phyloP scores from a whole-genome alignment of 768 basidiomycete species.

The Lactifluus volemus region DNA sequence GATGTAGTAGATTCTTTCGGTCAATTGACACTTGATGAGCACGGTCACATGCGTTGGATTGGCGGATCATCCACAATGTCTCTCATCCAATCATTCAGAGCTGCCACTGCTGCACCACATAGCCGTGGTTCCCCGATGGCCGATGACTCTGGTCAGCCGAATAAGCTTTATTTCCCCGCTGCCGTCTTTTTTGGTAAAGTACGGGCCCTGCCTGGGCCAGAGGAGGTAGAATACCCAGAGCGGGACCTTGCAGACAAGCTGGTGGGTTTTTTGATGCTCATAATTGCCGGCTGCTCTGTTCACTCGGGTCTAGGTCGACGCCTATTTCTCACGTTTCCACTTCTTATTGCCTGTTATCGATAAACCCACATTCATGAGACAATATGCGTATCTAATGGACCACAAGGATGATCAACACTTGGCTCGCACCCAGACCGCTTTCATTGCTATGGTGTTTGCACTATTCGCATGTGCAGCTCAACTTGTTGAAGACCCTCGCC shows the following conservation, averaged over 20 bases:
- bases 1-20: conserved; percentile 82
- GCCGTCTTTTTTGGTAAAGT: conserved; percentile 83
- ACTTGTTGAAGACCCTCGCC: conserved; percentile 64
- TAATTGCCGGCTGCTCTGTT: conserved; percentile 19
- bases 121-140: conserved; percentile 78
- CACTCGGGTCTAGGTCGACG: conserved; percentile 51
- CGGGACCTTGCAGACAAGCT: conserved; percentile 82
- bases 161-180: conserved; percentile 83
- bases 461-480: conserved; percentile 84
- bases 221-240: conserved; percentile 82
- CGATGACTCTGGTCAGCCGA: conserved; percentile 72
- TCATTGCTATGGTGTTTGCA: conserved; percentile 77
- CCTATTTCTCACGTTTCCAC: conserved; percentile 82
- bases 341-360: conserved; percentile 84
- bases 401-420: conserved; percentile 44
- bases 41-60: conserved; percentile 88
- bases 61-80: conserved; percentile 91
- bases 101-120: conserved; percentile 62
- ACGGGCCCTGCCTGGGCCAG: conserved; percentile 68
- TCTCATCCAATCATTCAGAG: conserved; percentile 79
- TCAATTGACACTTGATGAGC: conserved; percentile 81
- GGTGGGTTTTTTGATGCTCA: conserved; percentile 36
- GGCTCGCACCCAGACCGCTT: conserved; percentile 57
- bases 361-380: conserved; percentile 70
- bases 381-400: conserved; percentile 70